phyloP scores from a whole-genome alignment of 441 rosid species.

The Erodium chrysanthum region DNA sequence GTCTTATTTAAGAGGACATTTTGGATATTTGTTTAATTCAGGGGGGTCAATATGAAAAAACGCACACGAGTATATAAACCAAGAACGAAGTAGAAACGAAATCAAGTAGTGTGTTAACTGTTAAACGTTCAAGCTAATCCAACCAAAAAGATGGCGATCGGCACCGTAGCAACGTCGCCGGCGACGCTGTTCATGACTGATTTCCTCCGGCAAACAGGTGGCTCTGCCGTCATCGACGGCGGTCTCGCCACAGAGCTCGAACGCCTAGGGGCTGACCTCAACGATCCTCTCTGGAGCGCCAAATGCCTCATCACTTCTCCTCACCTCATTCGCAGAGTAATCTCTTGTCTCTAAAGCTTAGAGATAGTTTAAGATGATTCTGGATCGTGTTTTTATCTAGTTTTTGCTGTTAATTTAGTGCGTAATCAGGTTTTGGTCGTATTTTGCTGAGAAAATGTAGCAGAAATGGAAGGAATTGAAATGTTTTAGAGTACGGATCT shows the following conservation, averaged over 20 bases:
- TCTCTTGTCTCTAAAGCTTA: neutral
- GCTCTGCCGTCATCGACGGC: slow-evolving; percentile 62
- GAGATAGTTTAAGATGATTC: neutral
- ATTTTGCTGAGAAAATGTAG: neutral
- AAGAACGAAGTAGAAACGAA: neutral
- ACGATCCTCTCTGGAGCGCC: slow-evolving; percentile 95
- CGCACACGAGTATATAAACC: no score
- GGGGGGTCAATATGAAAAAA: no score
- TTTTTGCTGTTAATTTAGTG: neutral
- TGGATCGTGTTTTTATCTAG: neutral
- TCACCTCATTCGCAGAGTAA: slow-evolving; percentile 60
- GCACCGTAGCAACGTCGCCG: slow-evolving; percentile 19
- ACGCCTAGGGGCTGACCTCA: slow-evolving; percentile 76
- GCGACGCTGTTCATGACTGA: slow-evolving; percentile 35
- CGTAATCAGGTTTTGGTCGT: neutral
- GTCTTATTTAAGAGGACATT: no score
- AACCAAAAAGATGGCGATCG: slow-evolving; percentile 16
- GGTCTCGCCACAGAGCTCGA: slow-evolving; percentile 89
- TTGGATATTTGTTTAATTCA: no score
- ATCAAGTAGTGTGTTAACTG: neutral
- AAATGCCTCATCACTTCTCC: slow-evolving; percentile 73
- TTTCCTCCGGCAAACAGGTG: slow-evolving; percentile 53
- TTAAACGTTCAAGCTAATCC: neutral
- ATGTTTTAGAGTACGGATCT: neutral
- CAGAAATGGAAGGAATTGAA: neutral